Conservation (phyloP, 2,329 filamentous ascomycete species). For the Fusarium avenaceum region DNA sequence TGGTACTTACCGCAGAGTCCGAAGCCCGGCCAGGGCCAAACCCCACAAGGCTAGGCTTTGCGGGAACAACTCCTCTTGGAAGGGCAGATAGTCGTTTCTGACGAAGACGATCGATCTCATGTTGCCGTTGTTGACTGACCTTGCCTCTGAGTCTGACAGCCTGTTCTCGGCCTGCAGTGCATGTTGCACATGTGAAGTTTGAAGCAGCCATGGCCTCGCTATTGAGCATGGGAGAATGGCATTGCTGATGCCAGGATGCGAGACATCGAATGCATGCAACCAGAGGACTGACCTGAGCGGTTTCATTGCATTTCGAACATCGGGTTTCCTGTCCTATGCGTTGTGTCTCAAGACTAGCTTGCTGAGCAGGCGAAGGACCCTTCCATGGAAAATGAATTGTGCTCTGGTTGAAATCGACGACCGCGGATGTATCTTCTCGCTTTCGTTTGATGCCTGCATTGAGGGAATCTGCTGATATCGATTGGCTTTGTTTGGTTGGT, state of each 20-base stretch:
- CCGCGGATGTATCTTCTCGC: constrained; percentile 33
- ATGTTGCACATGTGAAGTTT: constrained; percentile 42
- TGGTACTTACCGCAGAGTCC: constrained; percentile 53
- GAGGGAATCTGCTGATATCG: constrained; percentile 12
- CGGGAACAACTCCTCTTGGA: constrained; percentile 52
- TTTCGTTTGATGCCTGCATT: constrained; percentile 50
- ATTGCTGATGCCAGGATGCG: constrained; percentile 47
- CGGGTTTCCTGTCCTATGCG: background rate
- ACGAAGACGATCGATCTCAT: constrained; percentile 52
- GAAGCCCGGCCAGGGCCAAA: constrained; percentile 55
- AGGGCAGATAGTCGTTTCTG: constrained; percentile 52
- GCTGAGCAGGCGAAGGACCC: background rate
- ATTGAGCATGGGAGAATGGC: constrained; percentile 30
- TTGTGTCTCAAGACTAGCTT: constrained; percentile 5
- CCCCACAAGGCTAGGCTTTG: constrained; percentile 56
- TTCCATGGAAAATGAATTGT: constrained; percentile 51
- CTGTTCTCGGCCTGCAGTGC: constrained; percentile 28
- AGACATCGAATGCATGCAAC: constrained; percentile 44
- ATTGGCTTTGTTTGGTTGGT: constrained; percentile 15
- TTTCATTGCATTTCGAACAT: constrained; percentile 41
- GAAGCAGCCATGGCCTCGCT: constrained; percentile 7
- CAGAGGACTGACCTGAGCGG: constrained; percentile 16
- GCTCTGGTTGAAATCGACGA: constrained; percentile 52
- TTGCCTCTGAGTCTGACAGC: constrained; percentile 26
- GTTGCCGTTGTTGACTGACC: constrained; percentile 36